phyloP scores from a whole-genome alignment of 2,329 filamentous ascomycete genomes.

The Diaporthe humulicola region DNA sequence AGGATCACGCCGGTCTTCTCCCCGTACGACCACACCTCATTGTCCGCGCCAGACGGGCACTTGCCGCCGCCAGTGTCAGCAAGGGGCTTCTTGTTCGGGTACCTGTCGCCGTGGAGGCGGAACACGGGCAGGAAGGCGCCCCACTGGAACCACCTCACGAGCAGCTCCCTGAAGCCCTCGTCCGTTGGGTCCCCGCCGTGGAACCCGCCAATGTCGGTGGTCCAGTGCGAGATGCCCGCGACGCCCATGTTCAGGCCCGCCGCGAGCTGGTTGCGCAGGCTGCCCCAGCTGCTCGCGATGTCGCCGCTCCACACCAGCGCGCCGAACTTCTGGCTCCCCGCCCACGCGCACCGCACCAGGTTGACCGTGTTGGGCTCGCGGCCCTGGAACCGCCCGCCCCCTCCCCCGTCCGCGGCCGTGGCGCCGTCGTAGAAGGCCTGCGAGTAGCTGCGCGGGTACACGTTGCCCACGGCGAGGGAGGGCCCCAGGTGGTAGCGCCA shows the following conservation, averaged over 20 bases:
- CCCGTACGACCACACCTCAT: slow-evolving; percentile 78
- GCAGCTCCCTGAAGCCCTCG: slow-evolving; percentile 70
- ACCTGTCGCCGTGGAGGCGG: slow-evolving; percentile 75
- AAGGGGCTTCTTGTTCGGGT: slow-evolving; percentile 61
- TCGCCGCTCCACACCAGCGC: slow-evolving; percentile 77
- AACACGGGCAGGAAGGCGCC: slow-evolving; percentile 77
- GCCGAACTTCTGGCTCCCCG: slow-evolving; percentile 71
- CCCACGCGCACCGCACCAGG: slow-evolving; percentile 63
- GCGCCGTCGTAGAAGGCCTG: slow-evolving; percentile 72
- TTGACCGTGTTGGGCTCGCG: slow-evolving; percentile 65
- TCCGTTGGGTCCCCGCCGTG: slow-evolving; percentile 73
- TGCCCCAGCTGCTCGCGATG: slow-evolving; percentile 74
- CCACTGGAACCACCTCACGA: slow-evolving; percentile 79
- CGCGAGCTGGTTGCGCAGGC: slow-evolving; percentile 70
- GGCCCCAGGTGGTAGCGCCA: slow-evolving; percentile 71
- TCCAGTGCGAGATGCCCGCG: slow-evolving; percentile 76
- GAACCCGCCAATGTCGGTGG: slow-evolving; percentile 79
- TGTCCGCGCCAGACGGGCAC: slow-evolving; percentile 65
- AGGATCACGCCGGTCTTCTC: slow-evolving; percentile 71
- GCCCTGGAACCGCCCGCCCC: slow-evolving; percentile 36
- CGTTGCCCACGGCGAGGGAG: slow-evolving; percentile 67
- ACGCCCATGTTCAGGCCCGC: slow-evolving; percentile 77
- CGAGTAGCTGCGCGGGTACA: slow-evolving; percentile 71
- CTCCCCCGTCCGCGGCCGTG: slow-evolving; percentile 48
- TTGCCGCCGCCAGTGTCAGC: slow-evolving; percentile 53